Percentiles rank a stretch among this genome's conserved stretches.
These are phyloP conservation scores for Bipolaris sorokiniana DNA, from an alignment of 2,329 filamentous ascomycete species.

Conservation along the genomic window DNA sequence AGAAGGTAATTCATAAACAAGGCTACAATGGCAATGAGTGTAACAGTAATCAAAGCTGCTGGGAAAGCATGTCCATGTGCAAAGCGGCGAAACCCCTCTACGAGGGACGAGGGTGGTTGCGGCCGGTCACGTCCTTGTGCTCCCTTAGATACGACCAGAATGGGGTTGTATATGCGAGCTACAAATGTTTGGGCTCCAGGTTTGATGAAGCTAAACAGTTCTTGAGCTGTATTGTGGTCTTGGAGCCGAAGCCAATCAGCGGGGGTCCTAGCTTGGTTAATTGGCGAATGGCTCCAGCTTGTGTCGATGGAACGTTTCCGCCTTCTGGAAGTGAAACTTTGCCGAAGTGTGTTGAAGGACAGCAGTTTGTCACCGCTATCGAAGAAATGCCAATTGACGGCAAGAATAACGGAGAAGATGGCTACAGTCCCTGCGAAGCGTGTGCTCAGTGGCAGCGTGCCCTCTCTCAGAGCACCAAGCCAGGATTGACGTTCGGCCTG, in stretches of 20 bases:
- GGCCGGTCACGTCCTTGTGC: slow-evolving; percentile 67
- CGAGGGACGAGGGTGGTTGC: slow-evolving; percentile 56
- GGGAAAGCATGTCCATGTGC: slow-evolving; percentile 71
- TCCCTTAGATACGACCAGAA: slow-evolving; percentile 73
- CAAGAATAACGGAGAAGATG: slow-evolving; percentile 73
- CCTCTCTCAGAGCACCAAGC: slow-evolving; percentile 66
- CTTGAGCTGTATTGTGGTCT: slow-evolving; percentile 77
- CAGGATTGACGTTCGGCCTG: slow-evolving; percentile 60
- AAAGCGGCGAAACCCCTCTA: slow-evolving; percentile 58
- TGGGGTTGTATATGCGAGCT: slow-evolving; percentile 74
- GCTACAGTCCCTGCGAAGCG: slow-evolving; percentile 76
- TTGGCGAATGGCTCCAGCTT: slow-evolving; percentile 56
- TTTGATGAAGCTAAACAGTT: slow-evolving; percentile 78
- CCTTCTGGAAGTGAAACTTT: slow-evolving; percentile 31
- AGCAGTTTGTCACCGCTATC: slow-evolving; percentile 58
- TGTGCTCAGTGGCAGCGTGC: slow-evolving; percentile 72
- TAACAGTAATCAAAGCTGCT: slow-evolving; percentile 68
- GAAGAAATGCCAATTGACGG: slow-evolving; percentile 80
- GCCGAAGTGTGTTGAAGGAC: slow-evolving; percentile 32
- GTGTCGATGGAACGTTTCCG: slow-evolving; percentile 21
- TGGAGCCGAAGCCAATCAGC: slow-evolving; percentile 78
- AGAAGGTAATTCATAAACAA: slow-evolving; percentile 77
- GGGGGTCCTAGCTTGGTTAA: slow-evolving; percentile 78
- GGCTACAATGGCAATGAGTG: slow-evolving; percentile 68
- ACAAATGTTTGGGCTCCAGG: slow-evolving; percentile 73